Evolutionary conservation across 1,284 basidiomycete genomes (phyloP), one percentile per base, ranked within the genome.

Genomic region (Calocybe gambosa): DNA sequence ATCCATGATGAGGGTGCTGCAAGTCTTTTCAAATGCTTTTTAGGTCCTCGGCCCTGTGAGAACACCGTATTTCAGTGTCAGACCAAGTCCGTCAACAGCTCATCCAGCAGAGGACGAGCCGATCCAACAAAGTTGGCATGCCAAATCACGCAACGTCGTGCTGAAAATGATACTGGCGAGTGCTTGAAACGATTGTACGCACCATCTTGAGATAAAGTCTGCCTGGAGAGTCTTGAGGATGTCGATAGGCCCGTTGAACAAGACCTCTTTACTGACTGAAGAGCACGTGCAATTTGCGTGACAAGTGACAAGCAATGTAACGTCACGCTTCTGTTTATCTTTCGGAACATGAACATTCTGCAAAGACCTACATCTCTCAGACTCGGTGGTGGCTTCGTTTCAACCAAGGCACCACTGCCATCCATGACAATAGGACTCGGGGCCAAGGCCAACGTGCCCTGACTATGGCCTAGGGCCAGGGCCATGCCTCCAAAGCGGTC

Each of bases 11-110:
- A 95, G 57, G 96, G 96, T 60, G 96, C 96, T 61, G 87, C 85
- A 58, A 98, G 84, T 67, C 95, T 91, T 83, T 97, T 97, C 77
- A 98, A 82, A 71, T 99, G 95, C 78, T 98, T 98, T 87, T 93
- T 95, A 60, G 95, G 95, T 85, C 95, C 95, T 73, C 94, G 86
- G 66, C 82, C 91, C 91, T 93, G 52, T 41, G 44, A 50, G 50
- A 34, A 41, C 43, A 40, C 53, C 42, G 43, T 38, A 43, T 47
- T 55, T 51, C 43, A 52, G 52, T 23, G 39, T 35, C 40, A 19
- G 44, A 43, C 18, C 33, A 42, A 34, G 28, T 42, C 43, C 39
- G 55, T 52, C 52, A 52, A 33, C 61, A 58, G 59, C 60, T 69
- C 63, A 71, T 71, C 69, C 62, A 59, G 50, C 31, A 41, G 50